Evolutionary conservation across 495 filamentous ascomycete species (phyloP).

Genomic region (Aspergillus leporis): DNA sequence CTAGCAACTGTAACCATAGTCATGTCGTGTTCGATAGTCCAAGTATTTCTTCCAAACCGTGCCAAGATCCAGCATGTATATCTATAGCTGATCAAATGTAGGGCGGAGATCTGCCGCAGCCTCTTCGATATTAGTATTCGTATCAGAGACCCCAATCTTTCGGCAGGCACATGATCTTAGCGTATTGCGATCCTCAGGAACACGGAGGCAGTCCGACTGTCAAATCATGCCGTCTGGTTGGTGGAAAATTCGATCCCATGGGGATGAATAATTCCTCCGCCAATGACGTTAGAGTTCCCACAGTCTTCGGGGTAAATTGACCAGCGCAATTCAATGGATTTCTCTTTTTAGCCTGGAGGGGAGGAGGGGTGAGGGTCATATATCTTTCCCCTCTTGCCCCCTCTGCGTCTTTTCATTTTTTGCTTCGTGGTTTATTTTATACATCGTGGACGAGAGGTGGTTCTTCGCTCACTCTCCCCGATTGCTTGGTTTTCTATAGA

Average conservation of each 20-base stretch:
- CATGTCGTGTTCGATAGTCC: background rate
- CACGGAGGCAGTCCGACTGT: constrained; percentile 32
- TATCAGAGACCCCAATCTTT: background rate
- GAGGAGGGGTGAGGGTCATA: constrained; percentile 9
- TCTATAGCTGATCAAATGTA: background rate
- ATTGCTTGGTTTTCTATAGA: background rate
- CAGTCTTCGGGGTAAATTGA: constrained; percentile 3
- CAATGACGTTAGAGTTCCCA: constrained; percentile 23
- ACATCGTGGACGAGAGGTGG: background rate
- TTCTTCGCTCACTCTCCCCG: background rate
- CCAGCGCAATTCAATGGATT: background rate
- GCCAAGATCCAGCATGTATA: background rate
- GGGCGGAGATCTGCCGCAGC: background rate
- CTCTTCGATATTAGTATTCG: background rate
- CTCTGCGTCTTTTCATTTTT: background rate
- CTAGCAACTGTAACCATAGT: background rate
- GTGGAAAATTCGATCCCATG: constrained; percentile 29
- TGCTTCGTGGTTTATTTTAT: constrained; percentile 2
- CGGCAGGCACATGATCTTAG: background rate
- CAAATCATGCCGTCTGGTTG: constrained; percentile 22
- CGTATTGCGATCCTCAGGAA: constrained; percentile 9
- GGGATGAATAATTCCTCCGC: constrained; percentile 26
- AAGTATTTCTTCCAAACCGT: background rate
- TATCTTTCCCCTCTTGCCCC: constrained; percentile 10
- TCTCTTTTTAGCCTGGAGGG: constrained; percentile 16